Base-by-base conservation (phyloP, 495 filamentous ascomycete species). In the Neurospora intermedia region DNA sequence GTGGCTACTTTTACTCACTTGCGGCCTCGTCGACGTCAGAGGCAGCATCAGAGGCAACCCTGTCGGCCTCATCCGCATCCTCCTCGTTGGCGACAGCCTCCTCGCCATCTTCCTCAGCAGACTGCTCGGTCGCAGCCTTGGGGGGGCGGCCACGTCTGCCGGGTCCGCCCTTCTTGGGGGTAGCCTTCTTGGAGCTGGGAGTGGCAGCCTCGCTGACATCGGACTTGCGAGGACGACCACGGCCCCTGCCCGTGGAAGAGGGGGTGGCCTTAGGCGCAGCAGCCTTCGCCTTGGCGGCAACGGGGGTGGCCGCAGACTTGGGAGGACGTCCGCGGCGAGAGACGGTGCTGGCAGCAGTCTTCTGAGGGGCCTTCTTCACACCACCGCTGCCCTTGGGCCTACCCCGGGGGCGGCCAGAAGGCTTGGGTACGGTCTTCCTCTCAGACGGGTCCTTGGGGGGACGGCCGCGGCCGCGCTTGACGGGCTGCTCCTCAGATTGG, bases 391-490 rank as follows among this genome's bases (percentile, higher is more conserved):
- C 84, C 70, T 82, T 80, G 75, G 84, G 84, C 16, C 84, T 76
- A 69, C 84, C 84, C 43, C 84, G 82, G 18, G 83, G 83, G 11
- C 82, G 81, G 39, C 84, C 84, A 39, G 79, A 71, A 35, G 84
- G 82, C 16, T 31, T 73, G 6, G 80, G 78, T 79, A 82, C 82
- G 7, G 75, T 74, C 75, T 84, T 81, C 18, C 75, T 42, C 46
- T 79, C 70, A 40, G 81, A 39, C 70, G 80, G 82, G 66, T 83
- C 79, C 77, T 81, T 82, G 73, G 80, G 54, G 78, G 84, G 72
- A 59, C 84, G 82, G 42, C 84, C 84, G 71, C 84, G 84, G 62
- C 82, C 81, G 74, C 84, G 83, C 78, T 85, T 85, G 43, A 76
- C 76, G 7, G 82, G 73, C 27, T 75, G 72, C 18, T 75, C 74